These are phyloP conservation scores for Metschnikowia gelsemii DNA, from an alignment of 805 yeast species.

Conservation along the genomic window DNA sequence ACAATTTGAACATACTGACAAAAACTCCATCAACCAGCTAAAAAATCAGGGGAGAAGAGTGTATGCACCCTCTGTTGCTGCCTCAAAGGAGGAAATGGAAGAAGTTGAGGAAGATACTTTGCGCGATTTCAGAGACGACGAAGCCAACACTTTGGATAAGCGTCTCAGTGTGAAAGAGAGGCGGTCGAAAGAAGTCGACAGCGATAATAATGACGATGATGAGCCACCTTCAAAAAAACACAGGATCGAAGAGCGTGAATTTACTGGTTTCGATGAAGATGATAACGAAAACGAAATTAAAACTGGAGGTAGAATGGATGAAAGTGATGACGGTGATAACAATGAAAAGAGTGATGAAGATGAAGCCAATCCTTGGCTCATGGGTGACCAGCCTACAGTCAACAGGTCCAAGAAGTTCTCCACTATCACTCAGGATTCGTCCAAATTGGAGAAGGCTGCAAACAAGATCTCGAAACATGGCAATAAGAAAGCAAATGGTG, in stretches of 20 bases:
- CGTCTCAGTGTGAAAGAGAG: conserved; percentile 23
- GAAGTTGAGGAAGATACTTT: conserved; percentile 26
- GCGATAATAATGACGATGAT: conserved; percentile 3
- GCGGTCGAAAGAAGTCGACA: conserved; percentile 21
- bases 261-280: conserved; percentile 16
- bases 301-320: too few species aligned
- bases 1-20: conserved; percentile 33
- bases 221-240: conserved; percentile 14
- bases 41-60: conserved; percentile 78
- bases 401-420: conserved; percentile 33
- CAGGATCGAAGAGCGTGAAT: conserved; percentile 15
- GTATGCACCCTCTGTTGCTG: conserved; percentile 63
- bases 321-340: neutral
- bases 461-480: conserved; percentile 37
- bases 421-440: conserved; percentile 37
- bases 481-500: conserved; percentile 33
- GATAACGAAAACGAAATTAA: conserved; percentile 10
- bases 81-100: conserved; percentile 34
- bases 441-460: conserved; percentile 39
- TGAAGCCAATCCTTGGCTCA: conserved; percentile 41
- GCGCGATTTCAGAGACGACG: conserved; percentile 51
- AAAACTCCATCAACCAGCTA: conserved; percentile 46
- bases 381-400: conserved; percentile 17
- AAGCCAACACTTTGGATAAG: conserved; percentile 45
- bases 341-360: conserved; percentile 18